A percentile compares a stretch with the other conserved stretches of the same genome.
phyloP scores from a whole-genome alignment of 805 yeast genomes.

The Lipomyces spencermartinsiae region DNA sequence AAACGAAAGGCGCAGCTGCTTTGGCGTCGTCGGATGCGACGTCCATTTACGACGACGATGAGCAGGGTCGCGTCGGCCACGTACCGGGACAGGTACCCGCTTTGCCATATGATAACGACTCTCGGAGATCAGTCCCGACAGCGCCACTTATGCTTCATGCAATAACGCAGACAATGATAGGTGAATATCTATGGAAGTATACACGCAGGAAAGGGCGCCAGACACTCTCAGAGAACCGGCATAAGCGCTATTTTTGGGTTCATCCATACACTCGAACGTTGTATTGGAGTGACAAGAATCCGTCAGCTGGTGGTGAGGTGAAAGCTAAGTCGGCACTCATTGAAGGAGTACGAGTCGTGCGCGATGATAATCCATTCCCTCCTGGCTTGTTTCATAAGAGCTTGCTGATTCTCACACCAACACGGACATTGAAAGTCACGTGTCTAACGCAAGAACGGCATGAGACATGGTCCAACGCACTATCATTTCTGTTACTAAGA shows the following conservation, averaged over 20 bases:
- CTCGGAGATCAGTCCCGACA: background rate
- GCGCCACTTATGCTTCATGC: slow-evolving; percentile 78
- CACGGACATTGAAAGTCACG: slow-evolving; percentile 74
- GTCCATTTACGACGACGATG: background rate
- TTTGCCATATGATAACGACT: background rate
- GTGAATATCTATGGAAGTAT: slow-evolving; percentile 87
- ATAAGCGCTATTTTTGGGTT: slow-evolving; percentile 93
- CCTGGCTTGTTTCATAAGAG: slow-evolving; percentile 87
- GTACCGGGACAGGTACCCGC: background rate
- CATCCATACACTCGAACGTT: slow-evolving; percentile 91
- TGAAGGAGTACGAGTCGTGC: slow-evolving; percentile 75
- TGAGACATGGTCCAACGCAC: slow-evolving; percentile 87
- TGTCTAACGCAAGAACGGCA: slow-evolving; percentile 89
- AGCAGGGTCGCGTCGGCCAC: background rate
- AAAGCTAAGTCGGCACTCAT: slow-evolving; percentile 83
- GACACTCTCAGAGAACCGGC: slow-evolving; percentile 77
- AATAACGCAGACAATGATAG: slow-evolving; percentile 90
- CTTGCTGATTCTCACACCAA: slow-evolving; percentile 73
- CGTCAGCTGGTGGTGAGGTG: slow-evolving; percentile 65
- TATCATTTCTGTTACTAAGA: slow-evolving; percentile 61
- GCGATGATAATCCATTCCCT: slow-evolving; percentile 85
- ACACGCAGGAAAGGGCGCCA: slow-evolving; percentile 71
- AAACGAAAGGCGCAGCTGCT: background rate
- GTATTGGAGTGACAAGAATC: slow-evolving; percentile 86
- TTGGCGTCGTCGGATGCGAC: background rate